Conservation (phyloP, 352 stramenopile genomes). For the Globisporangium perplexum region DNA sequence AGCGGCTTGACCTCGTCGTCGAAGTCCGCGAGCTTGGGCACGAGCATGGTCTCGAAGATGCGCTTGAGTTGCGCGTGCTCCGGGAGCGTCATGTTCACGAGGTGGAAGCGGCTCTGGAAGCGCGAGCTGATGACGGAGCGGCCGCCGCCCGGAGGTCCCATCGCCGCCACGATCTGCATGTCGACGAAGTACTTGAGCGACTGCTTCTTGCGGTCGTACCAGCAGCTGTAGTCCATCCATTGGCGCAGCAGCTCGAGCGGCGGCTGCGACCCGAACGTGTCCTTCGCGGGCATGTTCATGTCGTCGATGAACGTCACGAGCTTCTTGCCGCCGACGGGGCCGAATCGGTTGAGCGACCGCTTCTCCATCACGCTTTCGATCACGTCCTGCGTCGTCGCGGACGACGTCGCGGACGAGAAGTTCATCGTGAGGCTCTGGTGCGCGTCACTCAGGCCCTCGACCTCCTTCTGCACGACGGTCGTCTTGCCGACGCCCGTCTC, state of each 20-base stretch:
- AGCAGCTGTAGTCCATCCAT: constrained; percentile 91
- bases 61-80: constrained; percentile 78
- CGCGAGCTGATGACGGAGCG: constrained; percentile 85
- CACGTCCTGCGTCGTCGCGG: constrained; percentile 84
- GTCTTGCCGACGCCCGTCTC: constrained; percentile 90
- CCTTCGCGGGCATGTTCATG: constrained; percentile 91
- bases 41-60: constrained; percentile 89
- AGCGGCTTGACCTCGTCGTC: constrained; percentile 88
- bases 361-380: constrained; percentile 92
- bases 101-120: constrained; percentile 89
- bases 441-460: constrained; percentile 74
- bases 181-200: constrained; percentile 90
- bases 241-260: constrained; percentile 89
- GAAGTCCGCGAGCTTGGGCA: constrained; percentile 80
- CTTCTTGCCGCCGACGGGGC: constrained; percentile 81
- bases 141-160: constrained; percentile 83
- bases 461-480: constrained; percentile 74
- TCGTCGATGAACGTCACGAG: constrained; percentile 91
- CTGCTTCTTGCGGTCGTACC: constrained; percentile 91
- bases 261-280: constrained; percentile 89
- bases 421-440: constrained; percentile 83
- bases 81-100: constrained; percentile 89
- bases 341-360: constrained; percentile 83
- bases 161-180: constrained; percentile 87
- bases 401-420: constrained; percentile 88